Conservation (phyloP, 306 rosid species). For the Cucumis melo region DNA sequence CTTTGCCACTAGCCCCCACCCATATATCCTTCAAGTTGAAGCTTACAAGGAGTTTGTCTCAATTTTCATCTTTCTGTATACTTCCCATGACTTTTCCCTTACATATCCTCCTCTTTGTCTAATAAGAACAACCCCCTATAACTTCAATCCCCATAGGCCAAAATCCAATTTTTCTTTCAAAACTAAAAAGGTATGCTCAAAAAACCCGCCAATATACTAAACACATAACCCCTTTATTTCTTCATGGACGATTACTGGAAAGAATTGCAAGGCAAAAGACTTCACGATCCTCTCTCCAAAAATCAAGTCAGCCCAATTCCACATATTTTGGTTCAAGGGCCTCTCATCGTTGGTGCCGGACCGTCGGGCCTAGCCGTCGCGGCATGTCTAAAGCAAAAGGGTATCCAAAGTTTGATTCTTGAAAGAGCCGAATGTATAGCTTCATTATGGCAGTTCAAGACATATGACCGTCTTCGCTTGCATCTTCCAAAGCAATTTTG, state of each 20-base stretch:
- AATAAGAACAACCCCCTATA: background rate
- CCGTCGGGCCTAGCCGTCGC: constrained; percentile 90
- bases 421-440: constrained; percentile 70
- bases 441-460: constrained; percentile 73
- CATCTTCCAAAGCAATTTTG: constrained; percentile 92
- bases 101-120: background rate
- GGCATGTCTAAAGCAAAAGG: constrained; percentile 72
- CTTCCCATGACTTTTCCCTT: background rate
- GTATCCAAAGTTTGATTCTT: constrained; percentile 48
- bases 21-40: background rate
- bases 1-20: background rate
- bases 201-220: background rate
- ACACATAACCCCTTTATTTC: background rate
- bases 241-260: constrained; percentile 56
- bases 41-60: background rate
- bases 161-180: background rate
- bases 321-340: constrained; percentile 29
- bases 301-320: background rate
- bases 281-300: constrained; percentile 29
- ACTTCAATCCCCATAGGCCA: background rate
- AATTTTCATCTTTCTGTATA: background rate
- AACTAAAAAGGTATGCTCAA: too few relatives aligned
- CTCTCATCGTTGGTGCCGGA: constrained; percentile 88
- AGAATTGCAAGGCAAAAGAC: constrained; percentile 53
- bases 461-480: constrained; percentile 80